Evolutionary conservation across 805 yeast genomes (phyloP).

Genomic region (Pichia scutulata): DNA sequence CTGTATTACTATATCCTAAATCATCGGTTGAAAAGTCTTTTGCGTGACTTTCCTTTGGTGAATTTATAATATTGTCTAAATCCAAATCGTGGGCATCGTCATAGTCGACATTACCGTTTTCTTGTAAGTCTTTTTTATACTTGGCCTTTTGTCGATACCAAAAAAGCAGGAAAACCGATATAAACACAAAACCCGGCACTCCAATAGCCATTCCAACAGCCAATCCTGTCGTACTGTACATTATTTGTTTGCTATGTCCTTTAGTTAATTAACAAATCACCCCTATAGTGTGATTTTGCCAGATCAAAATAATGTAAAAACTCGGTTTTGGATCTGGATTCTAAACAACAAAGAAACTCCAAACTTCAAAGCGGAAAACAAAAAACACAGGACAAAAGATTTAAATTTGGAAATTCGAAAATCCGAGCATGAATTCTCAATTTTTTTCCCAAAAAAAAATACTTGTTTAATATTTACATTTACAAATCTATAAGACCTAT

Average conservation of each 20-base stretch:
- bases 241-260: background rate
- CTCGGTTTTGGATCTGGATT: no score
- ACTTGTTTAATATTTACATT: background rate
- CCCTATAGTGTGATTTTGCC: background rate
- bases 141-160: conserved; percentile 34
- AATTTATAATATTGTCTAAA: conserved; percentile 25
- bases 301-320: no score
- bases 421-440: background rate
- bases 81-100: conserved; percentile 32
- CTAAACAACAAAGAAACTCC: background rate
- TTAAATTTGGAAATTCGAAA: background rate
- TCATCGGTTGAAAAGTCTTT: conserved; percentile 2
- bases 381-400: no score
- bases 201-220: conserved; percentile 51
- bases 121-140: conserved; percentile 30
- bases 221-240: conserved; percentile 19
- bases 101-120: conserved; percentile 28
- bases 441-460: background rate
- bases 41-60: background rate
- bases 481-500: background rate
- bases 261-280: background rate
- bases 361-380: background rate
- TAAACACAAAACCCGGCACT: conserved; percentile 37
- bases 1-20: background rate
- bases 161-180: conserved; percentile 28